These are phyloP conservation scores for Xylaria flabelliformis DNA, from an alignment of 495 filamentous ascomycete species.

Conservation along the genomic window DNA sequence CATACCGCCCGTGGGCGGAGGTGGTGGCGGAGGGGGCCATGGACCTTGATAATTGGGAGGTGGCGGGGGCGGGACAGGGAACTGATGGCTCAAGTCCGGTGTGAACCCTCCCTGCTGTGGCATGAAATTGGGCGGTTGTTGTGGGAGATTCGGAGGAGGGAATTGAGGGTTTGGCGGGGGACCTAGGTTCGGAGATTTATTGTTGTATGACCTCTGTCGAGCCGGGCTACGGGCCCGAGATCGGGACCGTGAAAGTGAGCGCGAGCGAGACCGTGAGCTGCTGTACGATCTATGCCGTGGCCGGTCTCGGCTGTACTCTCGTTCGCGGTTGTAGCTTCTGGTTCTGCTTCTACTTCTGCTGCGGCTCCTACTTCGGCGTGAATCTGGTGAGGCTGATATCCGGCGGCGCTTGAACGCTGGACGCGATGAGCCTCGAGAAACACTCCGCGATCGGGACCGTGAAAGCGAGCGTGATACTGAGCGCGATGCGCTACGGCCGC, in stretches of 20 bases:
- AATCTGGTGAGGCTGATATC: constrained; percentile 36
- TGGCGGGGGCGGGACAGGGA: constrained; percentile 49
- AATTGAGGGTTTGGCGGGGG: constrained; percentile 43
- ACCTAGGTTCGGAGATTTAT: constrained; percentile 31
- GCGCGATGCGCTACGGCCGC: constrained; percentile 37
- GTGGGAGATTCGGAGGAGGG: constrained; percentile 33
- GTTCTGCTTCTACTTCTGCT: constrained; percentile 35
- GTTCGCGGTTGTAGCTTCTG: constrained; percentile 46
- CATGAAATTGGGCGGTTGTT: constrained; percentile 37
- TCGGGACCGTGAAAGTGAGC: constrained; percentile 45
- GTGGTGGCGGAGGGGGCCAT: constrained; percentile 53
- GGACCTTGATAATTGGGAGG: constrained; percentile 57
- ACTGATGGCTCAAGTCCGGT: constrained; percentile 36
- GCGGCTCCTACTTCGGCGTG: constrained; percentile 28
- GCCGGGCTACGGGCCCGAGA: constrained; percentile 48
- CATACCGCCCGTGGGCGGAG: constrained; percentile 34
- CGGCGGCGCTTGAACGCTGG: constrained; percentile 43
- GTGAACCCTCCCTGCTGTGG: constrained; percentile 36
- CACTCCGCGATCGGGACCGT: constrained; percentile 40
- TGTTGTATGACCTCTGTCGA: constrained; percentile 35
- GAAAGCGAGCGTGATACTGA: constrained; percentile 47
- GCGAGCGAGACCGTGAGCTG: constrained; percentile 46
- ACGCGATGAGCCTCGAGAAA: constrained; percentile 37
- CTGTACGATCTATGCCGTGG: constrained; percentile 46
- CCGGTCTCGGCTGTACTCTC: constrained; percentile 58